Evolutionary conservation across 139 green algal genomes (phyloP), one percentile per base, ranked within the genome.

Genomic region (Raphidocelis subcapitata): DNA sequence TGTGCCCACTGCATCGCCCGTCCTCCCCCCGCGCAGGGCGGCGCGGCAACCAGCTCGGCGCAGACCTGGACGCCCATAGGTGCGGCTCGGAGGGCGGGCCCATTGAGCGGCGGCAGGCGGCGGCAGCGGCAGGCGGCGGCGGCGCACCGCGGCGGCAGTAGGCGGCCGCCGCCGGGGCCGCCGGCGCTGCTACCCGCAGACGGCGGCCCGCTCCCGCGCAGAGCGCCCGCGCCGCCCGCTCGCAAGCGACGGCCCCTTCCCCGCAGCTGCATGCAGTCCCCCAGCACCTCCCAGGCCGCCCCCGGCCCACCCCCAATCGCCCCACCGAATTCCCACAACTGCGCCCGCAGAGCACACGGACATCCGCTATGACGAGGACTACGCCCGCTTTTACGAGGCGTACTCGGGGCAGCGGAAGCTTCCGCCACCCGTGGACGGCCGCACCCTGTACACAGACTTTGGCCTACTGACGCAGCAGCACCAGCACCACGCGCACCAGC

Each of bases 331-430:
- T 49, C 24, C 3, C 36, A 16, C 35, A 23, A 5, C n/a, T 37
- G 16, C 15, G n/a, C n/a, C n/a, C n/a, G n/a, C n/a, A 26, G 54
- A 70, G 29, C 55, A 66, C 28, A 18, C 41, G 44, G 91, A 96
- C 68, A 92, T 96, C 26, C 87, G 91, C 5, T 89, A 87, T 66
- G 92, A 97, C 60, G 92, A 96, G 66, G 90, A 96, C 59, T 97
- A 97, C 68, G 84, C 87, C 5, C 75, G 75, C 26, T 85, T 85
- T 32, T 84, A 88, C 51, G 73, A 87, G 67, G 72, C 85, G 21
- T 89, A 89, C 54, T 82, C 76, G n/a, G 81, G 81, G 23, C 86
- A 91, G 55, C 81, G 82, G 37, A 93, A 94, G 79, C 85, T 97
- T 26, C 92, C 91, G 21, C 89, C 91, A 1, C 91, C 92, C 1